Percentiles rank a stretch among this genome's conserved stretches.
phyloP scores from a whole-genome alignment of 257 asterid genomes.

The Nyctanthes arbortristis region DNA sequence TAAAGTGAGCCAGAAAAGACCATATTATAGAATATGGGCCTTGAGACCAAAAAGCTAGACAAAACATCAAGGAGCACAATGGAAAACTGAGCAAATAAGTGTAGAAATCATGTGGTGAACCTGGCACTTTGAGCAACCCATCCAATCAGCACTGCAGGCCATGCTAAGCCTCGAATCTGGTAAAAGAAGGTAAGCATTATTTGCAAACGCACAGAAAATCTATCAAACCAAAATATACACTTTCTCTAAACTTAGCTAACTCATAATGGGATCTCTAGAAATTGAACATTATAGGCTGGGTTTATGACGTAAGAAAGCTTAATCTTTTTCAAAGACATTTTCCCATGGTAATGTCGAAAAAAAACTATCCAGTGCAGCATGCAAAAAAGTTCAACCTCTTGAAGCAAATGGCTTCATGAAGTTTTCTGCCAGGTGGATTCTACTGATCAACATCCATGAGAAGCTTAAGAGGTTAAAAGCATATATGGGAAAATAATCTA shows the following conservation, averaged over 20 bases:
- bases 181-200: slow-evolving; percentile 24
- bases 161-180: slow-evolving; percentile 93
- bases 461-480: not conserved
- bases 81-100: slow-evolving; percentile 20
- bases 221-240: not conserved
- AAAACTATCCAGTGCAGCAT: slow-evolving; percentile 3
- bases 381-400: slow-evolving; percentile 13
- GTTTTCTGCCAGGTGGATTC: slow-evolving; percentile 2
- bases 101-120: slow-evolving; percentile 33
- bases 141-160: slow-evolving; percentile 97
- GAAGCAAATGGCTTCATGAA: slow-evolving; percentile 3
- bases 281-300: not conserved
- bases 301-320: slow-evolving; percentile 4
- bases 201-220: slow-evolving; percentile 2
- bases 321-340: slow-evolving; percentile 22
- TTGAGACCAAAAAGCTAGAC: slow-evolving; percentile 6
- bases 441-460: not conserved
- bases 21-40: not conserved
- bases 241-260: not conserved
- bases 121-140: slow-evolving; percentile 99
- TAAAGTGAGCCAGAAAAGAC: slow-evolving; percentile 6
- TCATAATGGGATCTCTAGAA: slow-evolving; percentile 6
- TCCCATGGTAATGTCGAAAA: slow-evolving; percentile 5
- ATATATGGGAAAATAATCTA: not conserved
- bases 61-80: slow-evolving; percentile 7